phyloP scores from a whole-genome alignment of 2,329 filamentous ascomycete genomes.

The Claviceps fusiformis region DNA sequence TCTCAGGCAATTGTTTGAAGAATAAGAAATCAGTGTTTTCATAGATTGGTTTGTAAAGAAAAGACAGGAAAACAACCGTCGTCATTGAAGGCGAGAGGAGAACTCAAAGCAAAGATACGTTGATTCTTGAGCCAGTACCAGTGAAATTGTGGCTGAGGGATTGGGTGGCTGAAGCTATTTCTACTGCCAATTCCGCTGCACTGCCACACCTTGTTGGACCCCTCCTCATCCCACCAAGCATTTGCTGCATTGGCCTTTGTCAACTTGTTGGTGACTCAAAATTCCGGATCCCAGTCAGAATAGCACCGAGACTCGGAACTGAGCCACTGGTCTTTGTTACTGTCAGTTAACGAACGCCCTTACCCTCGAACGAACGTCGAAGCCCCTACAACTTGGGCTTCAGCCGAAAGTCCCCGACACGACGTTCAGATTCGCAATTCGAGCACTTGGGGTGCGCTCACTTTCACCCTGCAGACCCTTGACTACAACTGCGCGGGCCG shows the following conservation, averaged over 20 bases:
- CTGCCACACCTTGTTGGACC: conserved; percentile 9
- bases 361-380: conserved; percentile 13
- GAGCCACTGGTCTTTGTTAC: conserved; percentile 2
- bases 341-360: background rate
- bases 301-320: conserved; percentile 1
- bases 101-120: background rate
- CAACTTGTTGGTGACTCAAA: conserved; percentile 9
- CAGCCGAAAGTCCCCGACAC: conserved; percentile 21
- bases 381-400: conserved; percentile 24
- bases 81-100: background rate
- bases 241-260: background rate
- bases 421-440: conserved; percentile 37
- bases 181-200: conserved; percentile 3
- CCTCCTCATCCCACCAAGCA: conserved; percentile 9
- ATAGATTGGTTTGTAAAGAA: background rate
- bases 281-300: conserved; percentile 2
- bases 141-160: background rate
- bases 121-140: background rate
- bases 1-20: background rate
- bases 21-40: background rate
- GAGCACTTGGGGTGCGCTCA: conserved; percentile 46
- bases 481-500: conserved; percentile 26
- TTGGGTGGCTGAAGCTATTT: conserved; percentile 7
- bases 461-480: conserved; percentile 32
- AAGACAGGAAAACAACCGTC: background rate